Base-by-base conservation (phyloP, 2,329 filamentous ascomycete genomes). In the Aspergillus sp. region DNA sequence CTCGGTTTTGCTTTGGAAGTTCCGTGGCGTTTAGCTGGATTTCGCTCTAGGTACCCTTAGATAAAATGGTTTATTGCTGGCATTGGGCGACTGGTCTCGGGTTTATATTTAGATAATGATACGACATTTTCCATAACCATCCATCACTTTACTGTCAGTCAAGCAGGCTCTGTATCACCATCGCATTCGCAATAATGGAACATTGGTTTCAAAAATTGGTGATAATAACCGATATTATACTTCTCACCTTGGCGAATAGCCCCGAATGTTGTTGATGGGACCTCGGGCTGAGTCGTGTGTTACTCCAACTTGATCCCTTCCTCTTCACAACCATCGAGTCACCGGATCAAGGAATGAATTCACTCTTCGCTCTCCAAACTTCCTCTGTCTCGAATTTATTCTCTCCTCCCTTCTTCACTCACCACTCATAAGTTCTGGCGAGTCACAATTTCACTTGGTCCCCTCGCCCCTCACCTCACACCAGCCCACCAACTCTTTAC, bases 71-170 rank as follows among this genome's bases (percentile, higher is more conserved):
- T 53, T 19, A n/a, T 41, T 39, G 27, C 31, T 46, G 19, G 51
- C 17, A 37, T 43, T n/a, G 31, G 27, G 41, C 27, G 41, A 14
- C 24, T 19, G 31, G 14, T 37, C 39, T 46, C 17, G 15, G 31
- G 15, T 39, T 23, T 44, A 33, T 48, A 48, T 14, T 46, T 51
- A 51, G 41, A 46, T 37, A 46, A 45, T 53, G 27, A 52, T 52
- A 44, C 15, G 15, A 33, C 6, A 5, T 31, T 43, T 27, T 3
- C 2, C 11, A 24, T 43, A 17, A n/a, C 39, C 15, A 19, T n/a
- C 14, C 24, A 3, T n/a, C 24, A 6, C 17, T 14, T 9, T 45
- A 23, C 21, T 45, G 39, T 41, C 7, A 41, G 39, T n/a, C 19
- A 17, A 19, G 8, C 27, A 31, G 8, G 9, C 27, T 11, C 27